Evolutionary conservation across 768 basidiomycete species (phyloP), one percentile per base, ranked within the genome.

Genomic region (Lentinula boryana): DNA sequence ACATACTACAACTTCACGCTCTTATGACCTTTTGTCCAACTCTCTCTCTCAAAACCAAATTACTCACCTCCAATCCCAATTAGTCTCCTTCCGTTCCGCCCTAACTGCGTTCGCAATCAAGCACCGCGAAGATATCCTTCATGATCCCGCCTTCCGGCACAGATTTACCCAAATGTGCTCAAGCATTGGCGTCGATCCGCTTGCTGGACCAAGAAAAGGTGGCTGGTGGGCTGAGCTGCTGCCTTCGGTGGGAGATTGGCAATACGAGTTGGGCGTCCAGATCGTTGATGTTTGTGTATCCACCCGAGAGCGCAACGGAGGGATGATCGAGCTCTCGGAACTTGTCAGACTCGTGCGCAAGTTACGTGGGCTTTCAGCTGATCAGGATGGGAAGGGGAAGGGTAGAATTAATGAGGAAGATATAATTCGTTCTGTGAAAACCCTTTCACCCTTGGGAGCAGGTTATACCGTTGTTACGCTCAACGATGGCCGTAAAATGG

Each of bases 141-240:
- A 79, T 55, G 90, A 96, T 65, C 93, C 96, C 1, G 80, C 82
- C 3, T 95, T 99, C 71, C 83, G 97, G 4, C 89, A 89, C 78
- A 89, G 86, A 18, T 98, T 98, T 74, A 92, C 95, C 65, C 89
- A 92, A 61, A 97, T 99, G 93, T 99, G 97, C 70, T 83, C 89
- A 2, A 87, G 89, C 15, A 91, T 99, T 60, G 94, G 94, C 35
- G 93, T 99, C 23, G 97, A 98, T 71, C 95, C 96, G 1, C 83
- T 98, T 21, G 89, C 91, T 1, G 93, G 93, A 0, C 89, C 91
- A 0, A 77, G 88, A 44, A 86, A 86, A 67, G 91, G 91, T 40
- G 93, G 93, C 2, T 91, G 92, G 85, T 97, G 94, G 93, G 87
- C 89, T 2, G 94, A 95, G 69, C 76, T 94, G 68, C 82, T 95